Percentiles rank a stretch among this genome's conserved stretches.
phyloP scores from a whole-genome alignment of 495 filamentous ascomycete genomes.

The Pyronema domesticum region DNA sequence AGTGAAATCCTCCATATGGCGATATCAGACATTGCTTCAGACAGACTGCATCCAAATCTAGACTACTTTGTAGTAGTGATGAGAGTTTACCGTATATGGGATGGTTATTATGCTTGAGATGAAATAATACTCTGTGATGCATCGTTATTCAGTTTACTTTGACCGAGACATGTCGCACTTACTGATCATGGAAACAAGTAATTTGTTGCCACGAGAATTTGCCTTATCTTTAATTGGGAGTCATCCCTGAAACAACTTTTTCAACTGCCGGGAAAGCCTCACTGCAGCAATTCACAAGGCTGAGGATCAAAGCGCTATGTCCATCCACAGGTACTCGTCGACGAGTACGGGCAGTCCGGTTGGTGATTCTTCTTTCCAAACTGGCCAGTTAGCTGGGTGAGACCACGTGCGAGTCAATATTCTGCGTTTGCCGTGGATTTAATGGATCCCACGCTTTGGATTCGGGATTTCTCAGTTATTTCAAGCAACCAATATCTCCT shows the following conservation, averaged over 20 bases:
- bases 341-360: background rate
- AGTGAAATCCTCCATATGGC: too few species aligned
- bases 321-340: background rate
- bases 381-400: background rate
- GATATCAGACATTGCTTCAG: too few species aligned
- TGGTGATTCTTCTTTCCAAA: background rate
- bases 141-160: too few species aligned
- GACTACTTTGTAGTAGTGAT: too few species aligned
- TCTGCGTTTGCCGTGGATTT: background rate
- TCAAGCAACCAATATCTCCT: background rate
- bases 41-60: too few species aligned
- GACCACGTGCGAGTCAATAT: background rate
- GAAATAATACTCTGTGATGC: too few species aligned
- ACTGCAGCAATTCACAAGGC: background rate
- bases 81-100: too few species aligned
- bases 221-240: background rate
- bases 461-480: background rate
- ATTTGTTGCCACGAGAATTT: background rate
- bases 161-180: too few species aligned
- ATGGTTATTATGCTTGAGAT: too few species aligned
- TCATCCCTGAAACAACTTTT: background rate
- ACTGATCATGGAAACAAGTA: background rate
- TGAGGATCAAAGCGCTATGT: background rate
- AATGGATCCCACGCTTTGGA: too few species aligned
- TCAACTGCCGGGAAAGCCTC: background rate